Conservation (phyloP, 106 monocot species). For the Allium fistulosum region DNA sequence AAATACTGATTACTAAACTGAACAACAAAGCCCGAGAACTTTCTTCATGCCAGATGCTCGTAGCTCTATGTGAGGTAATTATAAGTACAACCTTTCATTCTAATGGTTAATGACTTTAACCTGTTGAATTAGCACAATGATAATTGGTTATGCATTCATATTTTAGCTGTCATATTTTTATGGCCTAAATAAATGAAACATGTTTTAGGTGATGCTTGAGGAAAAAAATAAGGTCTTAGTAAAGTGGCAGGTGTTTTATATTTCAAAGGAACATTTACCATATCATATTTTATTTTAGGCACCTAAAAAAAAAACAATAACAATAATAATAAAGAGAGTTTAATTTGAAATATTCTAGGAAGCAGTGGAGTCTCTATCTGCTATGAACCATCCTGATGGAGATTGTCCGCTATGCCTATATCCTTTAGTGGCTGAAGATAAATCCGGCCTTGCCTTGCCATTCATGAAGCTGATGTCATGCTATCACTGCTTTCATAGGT, state of each 20-base stretch:
- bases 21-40: constrained; percentile 61
- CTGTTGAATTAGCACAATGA: background rate
- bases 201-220: too few species aligned
- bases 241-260: background rate
- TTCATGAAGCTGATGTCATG: constrained; percentile 99
- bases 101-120: background rate
- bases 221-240: too few species aligned
- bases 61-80: constrained; percentile 78
- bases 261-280: too few species aligned
- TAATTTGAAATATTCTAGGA: constrained; percentile 33
- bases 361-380: constrained; percentile 78
- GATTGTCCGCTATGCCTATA: constrained; percentile 86
- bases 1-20: constrained; percentile 31
- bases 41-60: constrained; percentile 66
- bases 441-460: constrained; percentile 24
- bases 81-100: background rate
- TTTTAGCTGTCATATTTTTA: background rate
- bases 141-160: background rate
- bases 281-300: too few species aligned
- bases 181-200: background rate
- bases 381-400: constrained; percentile 96
- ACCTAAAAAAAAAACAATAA: too few species aligned
- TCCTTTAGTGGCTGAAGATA: constrained; percentile 54
- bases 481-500: constrained; percentile 99
- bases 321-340: background rate